Percentiles rank a stretch among this genome's conserved stretches.
These are phyloP conservation scores for Plantago ovata DNA, from an alignment of 257 asterid genomes.

Conservation along the genomic window DNA sequence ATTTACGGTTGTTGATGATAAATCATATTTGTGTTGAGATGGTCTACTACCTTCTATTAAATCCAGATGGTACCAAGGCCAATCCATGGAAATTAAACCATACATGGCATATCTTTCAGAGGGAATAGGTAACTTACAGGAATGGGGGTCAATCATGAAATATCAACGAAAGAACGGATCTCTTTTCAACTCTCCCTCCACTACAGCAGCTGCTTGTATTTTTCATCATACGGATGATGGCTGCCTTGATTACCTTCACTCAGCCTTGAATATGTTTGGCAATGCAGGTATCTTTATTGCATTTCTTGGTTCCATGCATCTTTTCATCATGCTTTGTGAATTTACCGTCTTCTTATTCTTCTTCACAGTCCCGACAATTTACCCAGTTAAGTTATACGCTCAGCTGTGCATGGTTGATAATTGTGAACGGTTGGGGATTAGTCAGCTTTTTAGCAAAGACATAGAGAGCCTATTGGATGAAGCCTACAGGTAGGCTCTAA, in stretches of 20 bases:
- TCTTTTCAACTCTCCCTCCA: constrained; percentile 79
- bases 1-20: too few relatives aligned
- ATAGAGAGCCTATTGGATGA: constrained; percentile 55
- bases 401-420: constrained; percentile 54
- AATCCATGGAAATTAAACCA: constrained; percentile 38
- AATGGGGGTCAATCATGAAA: constrained; percentile 63
- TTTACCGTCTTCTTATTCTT: constrained; percentile 8
- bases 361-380: constrained; percentile 68
- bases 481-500: constrained; percentile 54
- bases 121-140: constrained; percentile 52
- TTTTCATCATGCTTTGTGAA: constrained; percentile 5
- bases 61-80: constrained; percentile 40
- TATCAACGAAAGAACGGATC: constrained; percentile 82
- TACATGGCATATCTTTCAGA: constrained; percentile 68
- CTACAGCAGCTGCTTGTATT: constrained; percentile 77
- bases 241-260: constrained; percentile 57
- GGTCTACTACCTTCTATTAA: background rate
- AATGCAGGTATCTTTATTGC: too few relatives aligned
- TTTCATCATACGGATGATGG: constrained; percentile 35
- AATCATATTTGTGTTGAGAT: background rate
- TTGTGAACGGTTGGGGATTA: constrained; percentile 70
- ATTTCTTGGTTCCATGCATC: background rate
- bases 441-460: constrained; percentile 53
- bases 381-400: constrained; percentile 52
- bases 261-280: constrained; percentile 51